phyloP scores from a whole-genome alignment of 371 early-diverging fungal genomes.

The Zopfochytrium polystomum region DNA sequence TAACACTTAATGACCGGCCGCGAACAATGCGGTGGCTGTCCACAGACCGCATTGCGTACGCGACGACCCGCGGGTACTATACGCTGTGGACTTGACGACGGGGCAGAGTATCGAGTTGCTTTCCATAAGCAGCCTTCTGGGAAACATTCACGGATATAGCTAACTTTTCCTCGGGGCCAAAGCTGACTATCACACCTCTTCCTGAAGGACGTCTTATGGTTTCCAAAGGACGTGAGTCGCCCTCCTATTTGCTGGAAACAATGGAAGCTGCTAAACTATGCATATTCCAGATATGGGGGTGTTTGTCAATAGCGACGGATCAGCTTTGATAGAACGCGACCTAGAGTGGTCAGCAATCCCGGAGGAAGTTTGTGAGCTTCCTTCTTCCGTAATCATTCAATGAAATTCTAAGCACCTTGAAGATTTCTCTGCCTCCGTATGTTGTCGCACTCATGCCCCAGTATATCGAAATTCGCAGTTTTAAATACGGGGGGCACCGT shows the following conservation, averaged over 20 bases:
- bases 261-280: background rate
- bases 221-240: slow-evolving; percentile 63
- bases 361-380: slow-evolving; percentile 4
- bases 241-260: background rate
- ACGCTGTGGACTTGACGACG: no score
- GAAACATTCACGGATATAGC: slow-evolving; percentile 21
- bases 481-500: slow-evolving; percentile 77
- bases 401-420: no score
- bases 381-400: background rate
- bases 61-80: no score
- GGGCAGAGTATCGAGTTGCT: no score
- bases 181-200: slow-evolving; percentile 57
- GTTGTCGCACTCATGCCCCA: slow-evolving; percentile 66
- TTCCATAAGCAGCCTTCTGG: slow-evolving; percentile 28
- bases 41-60: no score
- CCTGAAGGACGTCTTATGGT: slow-evolving; percentile 73
- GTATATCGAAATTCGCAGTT: slow-evolving; percentile 79
- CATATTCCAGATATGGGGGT: slow-evolving; percentile 58
- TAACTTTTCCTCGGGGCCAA: no score
- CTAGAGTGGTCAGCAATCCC: slow-evolving; percentile 61
- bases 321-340: slow-evolving; percentile 62
- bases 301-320: slow-evolving; percentile 67
- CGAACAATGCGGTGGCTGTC: no score
- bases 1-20: no score
- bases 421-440: slow-evolving; percentile 71